A percentile compares a stretch with the other conserved stretches of the same genome.
Conservation (phyloP, 129 eudicot genomes). For the Dittrichia graveolens region DNA sequence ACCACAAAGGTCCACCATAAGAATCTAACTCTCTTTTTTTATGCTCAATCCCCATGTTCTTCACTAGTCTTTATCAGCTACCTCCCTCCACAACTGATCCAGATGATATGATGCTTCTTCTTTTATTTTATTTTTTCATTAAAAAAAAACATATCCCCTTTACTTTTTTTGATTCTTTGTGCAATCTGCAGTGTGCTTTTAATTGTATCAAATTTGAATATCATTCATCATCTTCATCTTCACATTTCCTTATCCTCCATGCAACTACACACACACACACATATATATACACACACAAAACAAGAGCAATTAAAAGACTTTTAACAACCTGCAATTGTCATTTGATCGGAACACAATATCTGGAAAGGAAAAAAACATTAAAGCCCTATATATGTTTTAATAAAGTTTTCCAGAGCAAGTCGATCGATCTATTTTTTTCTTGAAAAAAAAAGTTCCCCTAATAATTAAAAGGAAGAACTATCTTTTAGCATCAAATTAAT, state of each 20-base stretch:
- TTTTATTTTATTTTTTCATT: neutral
- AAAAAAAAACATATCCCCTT: constrained; percentile 1
- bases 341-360: no score
- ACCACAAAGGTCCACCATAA: constrained; percentile 40
- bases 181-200: constrained; percentile 21
- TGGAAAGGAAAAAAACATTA: no score
- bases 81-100: constrained; percentile 32
- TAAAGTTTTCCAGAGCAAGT: no score
- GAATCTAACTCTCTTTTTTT: constrained; percentile 32
- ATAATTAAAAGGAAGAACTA: no score
- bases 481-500: no score
- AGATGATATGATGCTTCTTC: constrained; percentile 1
- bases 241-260: constrained; percentile 5
- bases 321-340: no score
- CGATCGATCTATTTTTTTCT: no score
- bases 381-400: no score
- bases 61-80: constrained; percentile 33
- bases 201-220: constrained; percentile 21
- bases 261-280: neutral
- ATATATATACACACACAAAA: no score
- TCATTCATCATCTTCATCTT: constrained; percentile 8
- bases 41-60: constrained; percentile 38
- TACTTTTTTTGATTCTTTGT: constrained; percentile 35
- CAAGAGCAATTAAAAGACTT: no score
- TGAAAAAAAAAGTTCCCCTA: no score